phyloP scores from a whole-genome alignment of 2,329 filamentous ascomycete species.

The Trichoderma simmonsii region DNA sequence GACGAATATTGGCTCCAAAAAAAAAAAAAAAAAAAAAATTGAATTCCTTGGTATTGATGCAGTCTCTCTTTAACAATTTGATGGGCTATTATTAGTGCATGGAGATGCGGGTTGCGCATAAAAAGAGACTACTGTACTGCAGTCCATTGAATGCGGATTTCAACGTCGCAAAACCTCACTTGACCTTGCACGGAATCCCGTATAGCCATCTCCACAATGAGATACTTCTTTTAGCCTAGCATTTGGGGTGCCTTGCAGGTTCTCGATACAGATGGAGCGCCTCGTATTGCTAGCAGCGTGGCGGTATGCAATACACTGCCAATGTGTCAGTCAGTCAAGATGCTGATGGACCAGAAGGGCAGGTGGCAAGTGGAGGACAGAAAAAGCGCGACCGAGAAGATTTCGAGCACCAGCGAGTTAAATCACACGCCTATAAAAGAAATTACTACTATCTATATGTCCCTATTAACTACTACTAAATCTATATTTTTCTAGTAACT shows the following conservation, averaged over 20 bases:
- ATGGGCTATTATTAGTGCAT: not conserved
- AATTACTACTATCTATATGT: too few species aligned
- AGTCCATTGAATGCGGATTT: not conserved
- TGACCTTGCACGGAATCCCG: not conserved
- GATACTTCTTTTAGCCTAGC: constrained; percentile 6
- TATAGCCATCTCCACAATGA: not conserved
- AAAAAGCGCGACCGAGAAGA: too few species aligned
- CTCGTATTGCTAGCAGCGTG: not conserved
- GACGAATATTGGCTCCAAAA: not conserved
- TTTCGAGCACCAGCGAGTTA: too few species aligned
- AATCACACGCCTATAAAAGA: too few species aligned
- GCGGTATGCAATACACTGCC: not conserved
- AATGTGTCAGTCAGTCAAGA: not conserved
- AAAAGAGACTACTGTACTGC: not conserved
- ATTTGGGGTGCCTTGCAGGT: not conserved
- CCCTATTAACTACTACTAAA: too few species aligned
- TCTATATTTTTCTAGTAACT: too few species aligned
- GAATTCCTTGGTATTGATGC: not conserved
- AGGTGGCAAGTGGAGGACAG: too few species aligned
- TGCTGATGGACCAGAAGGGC: not conserved
- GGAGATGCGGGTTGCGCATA: not conserved
- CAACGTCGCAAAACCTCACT: not conserved
- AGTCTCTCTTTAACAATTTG: not conserved
- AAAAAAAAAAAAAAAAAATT: not conserved
- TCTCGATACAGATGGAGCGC: not conserved